Conservation (phyloP, 2,329 filamentous ascomycete genomes). For the Ceratocystis colombiana region DNA sequence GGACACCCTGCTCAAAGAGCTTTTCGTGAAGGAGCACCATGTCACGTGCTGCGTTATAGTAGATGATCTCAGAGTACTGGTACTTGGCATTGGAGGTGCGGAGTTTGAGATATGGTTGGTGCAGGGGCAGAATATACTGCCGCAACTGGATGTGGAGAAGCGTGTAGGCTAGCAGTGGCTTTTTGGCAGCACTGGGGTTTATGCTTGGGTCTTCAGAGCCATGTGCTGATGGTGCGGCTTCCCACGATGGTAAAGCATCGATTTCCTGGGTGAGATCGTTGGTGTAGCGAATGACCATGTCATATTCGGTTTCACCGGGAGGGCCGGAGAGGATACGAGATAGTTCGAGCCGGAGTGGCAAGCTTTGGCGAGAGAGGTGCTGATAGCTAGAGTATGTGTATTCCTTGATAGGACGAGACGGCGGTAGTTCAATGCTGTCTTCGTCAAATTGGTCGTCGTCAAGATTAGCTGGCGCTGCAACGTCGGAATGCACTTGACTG, state of each 20-base stretch:
- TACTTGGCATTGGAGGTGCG: conserved; percentile 51
- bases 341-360: conserved; percentile 47
- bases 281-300: conserved; percentile 51
- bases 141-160: conserved; percentile 51
- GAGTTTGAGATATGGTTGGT: conserved; percentile 51
- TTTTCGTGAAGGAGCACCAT: conserved; percentile 53
- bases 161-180: conserved; percentile 49
- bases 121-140: conserved; percentile 52
- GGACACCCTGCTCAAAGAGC: conserved; percentile 48
- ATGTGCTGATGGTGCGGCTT: conserved; percentile 28
- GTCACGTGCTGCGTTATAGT: conserved; percentile 52
- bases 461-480: conserved; percentile 46
- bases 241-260: conserved; percentile 50
- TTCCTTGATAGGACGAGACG: conserved; percentile 42
- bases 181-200: conserved; percentile 35
- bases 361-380: conserved; percentile 46
- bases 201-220: conserved; percentile 25
- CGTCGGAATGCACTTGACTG: conserved; percentile 47
- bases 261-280: conserved; percentile 53
- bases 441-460: conserved; percentile 50
- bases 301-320: conserved; percentile 48
- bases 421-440: conserved; percentile 41
- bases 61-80: conserved; percentile 53
- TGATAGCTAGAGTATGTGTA: conserved; percentile 53
- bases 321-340: conserved; percentile 47